These are phyloP conservation scores for Aspergillus felis DNA, from an alignment of 2,329 filamentous ascomycete species.

Conservation along the genomic window DNA sequence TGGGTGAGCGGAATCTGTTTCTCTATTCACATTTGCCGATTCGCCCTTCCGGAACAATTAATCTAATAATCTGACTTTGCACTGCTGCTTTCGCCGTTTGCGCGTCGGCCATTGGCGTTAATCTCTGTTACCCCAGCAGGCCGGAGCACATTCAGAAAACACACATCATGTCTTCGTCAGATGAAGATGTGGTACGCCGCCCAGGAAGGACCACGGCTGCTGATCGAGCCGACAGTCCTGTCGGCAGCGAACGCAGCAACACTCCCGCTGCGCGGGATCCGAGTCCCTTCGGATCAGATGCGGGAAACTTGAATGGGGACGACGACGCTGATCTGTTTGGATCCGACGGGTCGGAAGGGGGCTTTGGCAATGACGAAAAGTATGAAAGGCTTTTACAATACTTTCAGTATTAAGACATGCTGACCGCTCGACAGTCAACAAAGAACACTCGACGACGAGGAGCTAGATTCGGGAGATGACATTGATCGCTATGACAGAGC, in stretches of 20 bases:
- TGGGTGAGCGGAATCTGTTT: background rate
- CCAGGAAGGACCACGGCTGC: conserved; percentile 26
- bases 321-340: conserved; percentile 45
- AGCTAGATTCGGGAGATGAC: conserved; percentile 63
- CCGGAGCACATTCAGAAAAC: background rate
- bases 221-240: conserved; percentile 19
- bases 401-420: conserved; percentile 1
- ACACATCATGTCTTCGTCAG: conserved; percentile 34
- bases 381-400: conserved; percentile 14
- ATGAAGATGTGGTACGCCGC: conserved; percentile 36
- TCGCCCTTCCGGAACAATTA: background rate
- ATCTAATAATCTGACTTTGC: background rate
- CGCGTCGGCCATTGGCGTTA: background rate
- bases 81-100: background rate
- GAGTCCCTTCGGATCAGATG: conserved; percentile 25
- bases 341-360: conserved; percentile 42
- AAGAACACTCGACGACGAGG: conserved; percentile 56
- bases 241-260: conserved; percentile 20
- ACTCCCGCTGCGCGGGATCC: conserved; percentile 11
- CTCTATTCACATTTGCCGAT: background rate
- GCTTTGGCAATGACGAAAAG: conserved; percentile 30
- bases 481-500: conserved; percentile 53
- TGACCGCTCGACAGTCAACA: conserved; percentile 25
- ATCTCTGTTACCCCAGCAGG: background rate
- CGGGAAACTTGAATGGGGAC: conserved; percentile 31